phyloP scores from a whole-genome alignment of 139 green algal species.

The Coccomyxa sp. region DNA sequence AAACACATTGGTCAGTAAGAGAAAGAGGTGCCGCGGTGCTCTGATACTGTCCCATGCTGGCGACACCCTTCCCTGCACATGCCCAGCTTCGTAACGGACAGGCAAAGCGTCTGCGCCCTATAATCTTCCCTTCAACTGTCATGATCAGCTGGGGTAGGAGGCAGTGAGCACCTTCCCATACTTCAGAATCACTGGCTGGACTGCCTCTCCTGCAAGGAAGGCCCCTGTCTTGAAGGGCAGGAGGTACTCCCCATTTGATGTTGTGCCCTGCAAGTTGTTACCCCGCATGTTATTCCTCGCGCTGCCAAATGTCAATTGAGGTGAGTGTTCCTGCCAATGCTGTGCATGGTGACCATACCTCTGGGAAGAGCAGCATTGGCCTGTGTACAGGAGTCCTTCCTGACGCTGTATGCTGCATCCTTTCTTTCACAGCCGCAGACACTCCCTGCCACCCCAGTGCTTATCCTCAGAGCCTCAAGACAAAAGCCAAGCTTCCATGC shows the following conservation, averaged over 20 bases:
- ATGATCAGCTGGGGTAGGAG: no score
- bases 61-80: conserved; percentile 53
- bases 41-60: conserved; percentile 79
- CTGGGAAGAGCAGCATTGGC: conserved; percentile 64
- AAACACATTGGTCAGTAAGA: conserved; percentile 58
- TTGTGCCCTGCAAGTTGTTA: conserved; percentile 86
- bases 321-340: no score
- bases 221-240: conserved; percentile 88
- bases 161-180: conserved; percentile 52
- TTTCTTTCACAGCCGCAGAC: conserved; percentile 22
- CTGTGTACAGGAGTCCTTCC: no score
- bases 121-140: no score
- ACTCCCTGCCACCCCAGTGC: no score
- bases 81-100: no score
- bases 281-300: no score
- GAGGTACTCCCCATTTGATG: conserved; percentile 83
- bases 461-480: no score
- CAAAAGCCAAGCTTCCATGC: no score
- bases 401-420: background rate
- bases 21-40: conserved; percentile 60
- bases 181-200: conserved; percentile 78
- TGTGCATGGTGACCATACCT: no score
- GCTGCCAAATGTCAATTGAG: no score
- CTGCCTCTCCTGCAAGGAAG: conserved; percentile 79
- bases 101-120: no score